Base-by-base conservation (phyloP, 2,329 filamentous ascomycete species). In the Teratosphaeriaceae sp. region DNA sequence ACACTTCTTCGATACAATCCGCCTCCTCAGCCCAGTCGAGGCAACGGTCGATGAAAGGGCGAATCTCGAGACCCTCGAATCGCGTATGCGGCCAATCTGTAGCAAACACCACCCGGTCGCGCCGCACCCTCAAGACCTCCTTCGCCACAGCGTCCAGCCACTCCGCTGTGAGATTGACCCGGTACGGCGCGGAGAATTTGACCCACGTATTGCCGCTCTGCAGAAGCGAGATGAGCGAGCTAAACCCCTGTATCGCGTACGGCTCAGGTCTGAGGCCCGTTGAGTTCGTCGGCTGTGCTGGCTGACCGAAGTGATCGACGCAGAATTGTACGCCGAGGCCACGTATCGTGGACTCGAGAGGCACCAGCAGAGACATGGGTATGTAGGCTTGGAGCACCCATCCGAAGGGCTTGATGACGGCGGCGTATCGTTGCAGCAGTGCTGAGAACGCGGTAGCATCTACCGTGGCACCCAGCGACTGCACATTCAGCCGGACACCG, bases 1-100 rank as follows among this genome's bases (percentile, higher is more conserved):
- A 34, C 9, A 34, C 15, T 19, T 34, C 12, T 16, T 34, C 30
- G 12, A 34, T 15, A n/a, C 12, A n/a, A 15, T 34, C 15, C 16
- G 16, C 16, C 30, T 37, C 61, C 1, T 61, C 66, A 50, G 74
- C 78, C 69, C 75, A 74, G 11, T 71, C 63, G 43, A 80, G 56
- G 38, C 75, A 74, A 41, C 59, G 65, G 44, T 76, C 67, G 22
- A 77, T 67, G 54, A 75, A 80, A 0, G 72, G 72, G 31, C 59
- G 64, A 21, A 79, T 74, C 52, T 81, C 71, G 2, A 78, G 51
- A 2, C 70, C 71, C 15, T 78, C 72, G 45, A 76, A 80, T 9
- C 78, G 66, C 2, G 79, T 82, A 56, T 81, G 77, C 15, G 78
- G 78, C 78, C 78, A 81, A 51, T 81, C 78, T 0, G 75, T 78